Evolutionary conservation across 306 rosid genomes (phyloP).

Genomic region (Castanea sativa): DNA sequence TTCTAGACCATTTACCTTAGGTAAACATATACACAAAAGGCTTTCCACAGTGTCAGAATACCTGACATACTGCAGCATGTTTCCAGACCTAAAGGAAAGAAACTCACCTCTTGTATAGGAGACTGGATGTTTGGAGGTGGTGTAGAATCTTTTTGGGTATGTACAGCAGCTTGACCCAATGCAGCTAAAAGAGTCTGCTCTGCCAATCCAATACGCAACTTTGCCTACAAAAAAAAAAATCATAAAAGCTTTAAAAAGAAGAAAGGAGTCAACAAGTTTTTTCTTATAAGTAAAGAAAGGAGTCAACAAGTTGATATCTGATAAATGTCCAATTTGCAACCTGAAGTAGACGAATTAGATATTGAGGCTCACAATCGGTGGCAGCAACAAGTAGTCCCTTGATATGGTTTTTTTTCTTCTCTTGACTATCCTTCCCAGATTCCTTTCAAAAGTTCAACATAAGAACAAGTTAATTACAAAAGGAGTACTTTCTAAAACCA

Average conservation of each 20-base stretch:
- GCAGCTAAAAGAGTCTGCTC: conserved; percentile 95
- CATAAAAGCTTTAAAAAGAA: conserved; percentile 19
- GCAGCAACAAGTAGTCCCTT: conserved; percentile 92
- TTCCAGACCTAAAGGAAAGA: conserved; percentile 16
- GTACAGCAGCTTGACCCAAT: conserved; percentile 85
- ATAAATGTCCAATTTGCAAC: conserved; percentile 36
- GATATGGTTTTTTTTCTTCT: conserved; percentile 84
- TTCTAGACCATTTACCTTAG: neutral
- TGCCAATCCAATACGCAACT: conserved; percentile 83
- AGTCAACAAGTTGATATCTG: conserved; percentile 16
- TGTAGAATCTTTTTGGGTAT: conserved; percentile 64
- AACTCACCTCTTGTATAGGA: conserved; percentile 79
- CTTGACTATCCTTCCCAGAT: conserved; percentile 94
- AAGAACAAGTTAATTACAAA: neutral
- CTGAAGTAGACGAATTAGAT: conserved; percentile 85
- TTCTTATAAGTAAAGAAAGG: neutral
- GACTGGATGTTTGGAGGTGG: conserved; percentile 65
- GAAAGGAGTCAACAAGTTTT: conserved; percentile 12
- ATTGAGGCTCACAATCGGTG: conserved; percentile 86
- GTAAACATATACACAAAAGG: neutral
- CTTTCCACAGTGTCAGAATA: neutral
- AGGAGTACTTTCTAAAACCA: neutral
- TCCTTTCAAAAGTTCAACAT: conserved; percentile 49
- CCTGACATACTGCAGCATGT: conserved; percentile 5
- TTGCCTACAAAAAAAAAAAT: conserved; percentile 40